Evolutionary conservation across 2,329 filamentous ascomycete genomes (phyloP), one percentile per base, ranked within the genome.

Genomic region (Paraphoma chrysanthemicola): DNA sequence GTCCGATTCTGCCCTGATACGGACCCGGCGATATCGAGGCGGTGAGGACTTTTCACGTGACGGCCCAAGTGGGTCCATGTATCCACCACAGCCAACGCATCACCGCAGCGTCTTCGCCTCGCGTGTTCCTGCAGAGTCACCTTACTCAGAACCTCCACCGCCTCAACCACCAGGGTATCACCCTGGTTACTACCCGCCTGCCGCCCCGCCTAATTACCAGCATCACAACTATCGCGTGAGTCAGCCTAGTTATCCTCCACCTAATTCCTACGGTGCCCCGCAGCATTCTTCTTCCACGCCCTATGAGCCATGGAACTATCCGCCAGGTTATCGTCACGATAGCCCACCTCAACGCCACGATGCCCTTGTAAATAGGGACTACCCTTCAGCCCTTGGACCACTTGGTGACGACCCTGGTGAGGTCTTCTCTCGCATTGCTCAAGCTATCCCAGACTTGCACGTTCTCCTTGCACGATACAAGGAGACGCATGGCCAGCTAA

Each of bases 141-240:
- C 69, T 56, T 76, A 76, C 63, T 59, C 64, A 78, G 84, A 64
- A 84, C 87, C 60, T 93, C 82, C 71, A 93, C 87, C 84, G 93
- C 89, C 74, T 87, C 84, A 60, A 92, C 81, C 80, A 92, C 64
- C 71, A 30, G 68, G 69, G 23, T 77, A 78, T 59, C 73, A 75
- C 63, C 73, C 70, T 30, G 66, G 73, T 47, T 75, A 75, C 62
- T 76, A 75, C 59, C 68, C 66, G 49, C 69, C 73, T 11, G 54
- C 67, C 51, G 70, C 73, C 57, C 71, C 74, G 55, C 72, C 73
- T 42, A 70, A 74, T 52, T 75, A 75, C 59, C 71, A 70, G 63
- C 65, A 66, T 54, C 71, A 69, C 55, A 62, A 58, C 47, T 68
- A 73, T 62, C 69, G 63, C 53, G 72, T 76, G 72, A 74, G 67